Base-by-base conservation (phyloP, 2,329 filamentous ascomycete genomes). In the Colletotrichum tofieldiae region DNA sequence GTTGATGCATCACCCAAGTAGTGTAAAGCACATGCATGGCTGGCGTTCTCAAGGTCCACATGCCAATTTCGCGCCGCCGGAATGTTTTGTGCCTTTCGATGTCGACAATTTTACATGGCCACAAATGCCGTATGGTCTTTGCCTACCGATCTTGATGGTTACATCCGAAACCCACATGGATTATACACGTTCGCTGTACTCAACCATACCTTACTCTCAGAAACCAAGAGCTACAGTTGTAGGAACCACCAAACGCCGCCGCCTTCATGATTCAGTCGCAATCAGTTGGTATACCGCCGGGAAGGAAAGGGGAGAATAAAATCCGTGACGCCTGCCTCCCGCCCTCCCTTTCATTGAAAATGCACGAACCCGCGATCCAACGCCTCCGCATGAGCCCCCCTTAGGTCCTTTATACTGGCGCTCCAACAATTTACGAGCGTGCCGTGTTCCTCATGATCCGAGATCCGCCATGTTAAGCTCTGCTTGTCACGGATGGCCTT, bases 401-500 rank as follows among this genome's bases (percentile, higher is more conserved):
- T 64, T 14, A n/a, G 23, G 11, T 37, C 35, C 16, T 39, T 18
- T 14, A 14, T 8, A 37, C 8, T 29, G 9, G 18, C 47, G 32
- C 32, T 18, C 16, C n/a, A 45, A 4, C 47, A 54, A 47, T 43
- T 11, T 12, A 54, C 16, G 16, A 39, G 5, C 23, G 45, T 8
- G 32, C 6, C 51, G 32, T 49, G n/a, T 20, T 32, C 4, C 14
- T 5, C 3, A 5, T 49, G 3, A 20, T 26, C n/a, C 20, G 23
- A 26, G 26, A 26, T 16, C 29, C 29, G 23, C 20, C 12, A 5
- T 23, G 5, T 81, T 84, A 88, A 56, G 82, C 86, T 65, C 86
- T 83, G 74, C 84, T 84, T 59, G 84, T 79, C 49, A 88, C 84
- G 23, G 87, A 88, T 14, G 84, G 81, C 67, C 82, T 82, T 63